These are phyloP conservation scores for Pyrenopolyporus hunteri DNA, from an alignment of 495 filamentous ascomycete genomes.

Conservation along the genomic window DNA sequence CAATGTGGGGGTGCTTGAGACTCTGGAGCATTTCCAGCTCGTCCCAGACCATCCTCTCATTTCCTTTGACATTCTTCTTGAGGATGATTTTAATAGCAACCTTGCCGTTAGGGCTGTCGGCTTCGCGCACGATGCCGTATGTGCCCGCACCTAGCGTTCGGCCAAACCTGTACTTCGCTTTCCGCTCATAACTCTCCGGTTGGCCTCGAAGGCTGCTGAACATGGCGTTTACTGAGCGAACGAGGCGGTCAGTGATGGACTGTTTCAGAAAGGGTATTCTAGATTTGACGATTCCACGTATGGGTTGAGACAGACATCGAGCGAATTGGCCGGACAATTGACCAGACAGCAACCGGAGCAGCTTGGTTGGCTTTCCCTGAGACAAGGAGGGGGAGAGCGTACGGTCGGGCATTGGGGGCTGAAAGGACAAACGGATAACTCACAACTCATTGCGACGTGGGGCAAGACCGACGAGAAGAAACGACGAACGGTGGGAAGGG, in stretches of 20 bases:
- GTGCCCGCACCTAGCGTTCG: conserved; percentile 94
- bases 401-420: conserved; percentile 2
- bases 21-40: conserved; percentile 90
- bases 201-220: conserved; percentile 97
- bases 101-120: conserved; percentile 80
- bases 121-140: conserved; percentile 97
- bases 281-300: conserved; percentile 18
- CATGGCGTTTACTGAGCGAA: conserved; percentile 78
- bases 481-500: conserved; percentile 9
- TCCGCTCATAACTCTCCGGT: conserved; percentile 98
- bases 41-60: conserved; percentile 98
- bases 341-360: not conserved
- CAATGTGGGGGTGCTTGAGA: conserved; percentile 93
- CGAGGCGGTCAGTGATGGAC: conserved; percentile 18
- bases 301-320: conserved; percentile 1
- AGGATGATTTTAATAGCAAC: conserved; percentile 99
- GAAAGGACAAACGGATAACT: conserved; percentile 26
- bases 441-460: conserved; percentile 46
- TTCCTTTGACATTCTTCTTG: conserved; percentile 98
- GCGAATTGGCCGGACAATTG: conserved; percentile 22
- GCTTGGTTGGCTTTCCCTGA: conserved; percentile 5
- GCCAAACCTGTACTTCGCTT: conserved; percentile 91
- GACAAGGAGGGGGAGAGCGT: conserved; percentile 9
- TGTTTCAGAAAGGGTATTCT: not conserved
- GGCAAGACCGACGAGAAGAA: conserved; percentile 26